Conservation (phyloP, 2,329 filamentous ascomycete species). For the Furcasterigmium sp. region DNA sequence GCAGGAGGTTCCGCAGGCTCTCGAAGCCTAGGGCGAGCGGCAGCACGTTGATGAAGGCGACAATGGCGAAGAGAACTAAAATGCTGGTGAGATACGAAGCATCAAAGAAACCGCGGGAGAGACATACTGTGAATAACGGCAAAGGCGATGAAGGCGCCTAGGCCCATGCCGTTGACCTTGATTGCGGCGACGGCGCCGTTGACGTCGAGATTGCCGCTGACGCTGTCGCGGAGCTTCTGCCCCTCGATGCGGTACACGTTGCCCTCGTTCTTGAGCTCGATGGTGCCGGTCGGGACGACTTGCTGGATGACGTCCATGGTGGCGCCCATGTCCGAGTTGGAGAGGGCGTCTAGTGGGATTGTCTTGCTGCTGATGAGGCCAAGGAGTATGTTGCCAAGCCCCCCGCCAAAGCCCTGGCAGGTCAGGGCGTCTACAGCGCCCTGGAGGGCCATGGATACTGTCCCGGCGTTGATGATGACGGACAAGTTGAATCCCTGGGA, state of each 20-base stretch:
- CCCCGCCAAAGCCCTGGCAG: conserved; percentile 25
- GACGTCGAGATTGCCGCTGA: conserved; percentile 13
- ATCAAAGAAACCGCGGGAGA: background rate
- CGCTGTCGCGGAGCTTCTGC: conserved; percentile 11
- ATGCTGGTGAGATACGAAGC: background rate
- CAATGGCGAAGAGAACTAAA: conserved; percentile 17
- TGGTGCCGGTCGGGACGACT: conserved; percentile 17
- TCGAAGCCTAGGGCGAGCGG: conserved; percentile 21
- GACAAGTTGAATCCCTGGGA: conserved; percentile 18
- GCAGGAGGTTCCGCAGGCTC: conserved; percentile 18
- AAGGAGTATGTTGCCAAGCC: conserved; percentile 17
- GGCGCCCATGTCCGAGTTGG: conserved; percentile 3
- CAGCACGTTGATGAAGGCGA: conserved; percentile 17
- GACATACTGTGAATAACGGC: conserved; percentile 19
- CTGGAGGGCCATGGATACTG: conserved; percentile 22
- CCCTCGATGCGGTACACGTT: conserved; percentile 21
- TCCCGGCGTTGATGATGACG: conserved; percentile 19
- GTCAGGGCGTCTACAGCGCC: conserved; percentile 21
- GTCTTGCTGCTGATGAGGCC: conserved; percentile 19
- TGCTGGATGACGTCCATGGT: conserved; percentile 12
- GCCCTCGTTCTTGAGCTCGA: conserved; percentile 18
- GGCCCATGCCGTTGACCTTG: conserved; percentile 12
- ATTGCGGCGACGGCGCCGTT: conserved; percentile 13
- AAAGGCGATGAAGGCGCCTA: conserved; percentile 12
- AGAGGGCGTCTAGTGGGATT: conserved; percentile 9